A percentile compares a stretch with the other conserved stretches of the same genome.
phyloP scores from a whole-genome alignment of 78 protist species.

The Emiliania huxleyi region DNA sequence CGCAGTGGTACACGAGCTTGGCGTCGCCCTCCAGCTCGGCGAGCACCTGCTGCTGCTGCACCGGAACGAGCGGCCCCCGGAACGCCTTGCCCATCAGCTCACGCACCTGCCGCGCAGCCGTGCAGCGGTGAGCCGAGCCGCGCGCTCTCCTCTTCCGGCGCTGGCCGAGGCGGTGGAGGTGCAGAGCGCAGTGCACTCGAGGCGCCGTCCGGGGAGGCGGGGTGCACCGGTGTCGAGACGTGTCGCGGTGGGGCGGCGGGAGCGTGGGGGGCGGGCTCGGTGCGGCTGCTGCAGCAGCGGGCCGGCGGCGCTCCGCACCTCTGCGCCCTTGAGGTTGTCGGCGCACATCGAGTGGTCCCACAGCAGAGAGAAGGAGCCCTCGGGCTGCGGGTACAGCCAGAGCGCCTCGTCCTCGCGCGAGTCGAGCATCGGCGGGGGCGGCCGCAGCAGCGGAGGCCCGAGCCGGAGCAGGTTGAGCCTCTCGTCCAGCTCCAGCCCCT shows the following conservation, averaged over 20 bases:
- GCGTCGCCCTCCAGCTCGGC: conserved; percentile 59
- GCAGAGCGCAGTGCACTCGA: too few species aligned
- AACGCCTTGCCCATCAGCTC: conserved; percentile 30
- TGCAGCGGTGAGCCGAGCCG: neutral
- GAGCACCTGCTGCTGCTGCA: neutral
- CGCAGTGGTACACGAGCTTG: conserved; percentile 65
- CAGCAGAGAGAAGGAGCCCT: neutral
- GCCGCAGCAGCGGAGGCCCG: neutral
- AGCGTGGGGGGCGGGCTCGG: too few species aligned
- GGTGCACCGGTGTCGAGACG: too few species aligned
- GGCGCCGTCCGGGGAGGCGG: too few species aligned
- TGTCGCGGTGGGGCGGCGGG: too few species aligned
- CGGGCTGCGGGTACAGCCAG: conserved; percentile 9
- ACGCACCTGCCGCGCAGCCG: neutral
- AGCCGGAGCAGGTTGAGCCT: neutral
- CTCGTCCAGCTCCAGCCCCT: neutral
- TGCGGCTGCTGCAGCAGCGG: conserved; percentile 13
- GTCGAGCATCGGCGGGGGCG: conserved; percentile 15
- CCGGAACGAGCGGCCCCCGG: neutral
- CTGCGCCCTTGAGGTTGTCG: conserved; percentile 32
- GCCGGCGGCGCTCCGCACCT: too few species aligned
- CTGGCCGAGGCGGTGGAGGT: conserved; percentile 9
- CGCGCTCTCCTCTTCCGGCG: neutral
- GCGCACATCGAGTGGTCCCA: conserved; percentile 57
- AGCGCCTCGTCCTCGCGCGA: neutral